Evolutionary conservation across 768 basidiomycete genomes (phyloP).

Genomic region (Exidia glandulosa): DNA sequence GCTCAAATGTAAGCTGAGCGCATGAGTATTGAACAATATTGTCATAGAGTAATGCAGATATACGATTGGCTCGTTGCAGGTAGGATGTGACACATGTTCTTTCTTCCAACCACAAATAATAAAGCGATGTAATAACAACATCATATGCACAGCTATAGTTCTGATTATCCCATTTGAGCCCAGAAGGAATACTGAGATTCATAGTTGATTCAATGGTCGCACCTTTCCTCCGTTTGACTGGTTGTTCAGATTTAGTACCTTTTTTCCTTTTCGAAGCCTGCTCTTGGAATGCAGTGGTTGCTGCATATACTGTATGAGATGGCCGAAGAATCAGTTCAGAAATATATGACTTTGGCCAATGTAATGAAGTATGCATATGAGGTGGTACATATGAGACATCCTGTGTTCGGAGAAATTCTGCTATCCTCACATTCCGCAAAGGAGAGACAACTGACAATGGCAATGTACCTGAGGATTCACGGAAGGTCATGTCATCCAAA

Average conservation of each 20-base stretch:
- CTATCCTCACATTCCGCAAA: slow-evolving; percentile 14
- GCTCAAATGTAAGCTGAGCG: too few relatives aligned
- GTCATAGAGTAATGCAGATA: too few relatives aligned
- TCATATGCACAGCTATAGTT: slow-evolving; percentile 25
- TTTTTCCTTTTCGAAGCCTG: not conserved
- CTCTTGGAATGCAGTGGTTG: not conserved
- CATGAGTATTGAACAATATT: too few relatives aligned
- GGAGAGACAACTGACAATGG: slow-evolving; percentile 7
- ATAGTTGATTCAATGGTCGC: too few relatives aligned
- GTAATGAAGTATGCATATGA: slow-evolving; percentile 3
- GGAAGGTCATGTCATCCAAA: slow-evolving; percentile 22
- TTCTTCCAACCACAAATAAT: slow-evolving; percentile 10
- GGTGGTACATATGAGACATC: slow-evolving; percentile 13
- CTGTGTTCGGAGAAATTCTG: slow-evolving; percentile 12
- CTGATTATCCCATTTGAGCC: slow-evolving; percentile 12
- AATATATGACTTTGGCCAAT: slow-evolving; percentile 12
- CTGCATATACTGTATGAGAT: not conserved
- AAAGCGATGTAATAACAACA: slow-evolving; percentile 14
- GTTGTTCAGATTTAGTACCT: not conserved
- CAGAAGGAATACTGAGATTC: not conserved
- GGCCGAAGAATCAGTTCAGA: not conserved
- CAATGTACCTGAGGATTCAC: slow-evolving; percentile 13
- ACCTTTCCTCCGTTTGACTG: too few relatives aligned
- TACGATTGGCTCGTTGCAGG: too few relatives aligned
- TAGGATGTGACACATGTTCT: too few relatives aligned